phyloP scores from a whole-genome alignment of 2,329 filamentous ascomycete species.

The Talaromyces pinophilus region DNA sequence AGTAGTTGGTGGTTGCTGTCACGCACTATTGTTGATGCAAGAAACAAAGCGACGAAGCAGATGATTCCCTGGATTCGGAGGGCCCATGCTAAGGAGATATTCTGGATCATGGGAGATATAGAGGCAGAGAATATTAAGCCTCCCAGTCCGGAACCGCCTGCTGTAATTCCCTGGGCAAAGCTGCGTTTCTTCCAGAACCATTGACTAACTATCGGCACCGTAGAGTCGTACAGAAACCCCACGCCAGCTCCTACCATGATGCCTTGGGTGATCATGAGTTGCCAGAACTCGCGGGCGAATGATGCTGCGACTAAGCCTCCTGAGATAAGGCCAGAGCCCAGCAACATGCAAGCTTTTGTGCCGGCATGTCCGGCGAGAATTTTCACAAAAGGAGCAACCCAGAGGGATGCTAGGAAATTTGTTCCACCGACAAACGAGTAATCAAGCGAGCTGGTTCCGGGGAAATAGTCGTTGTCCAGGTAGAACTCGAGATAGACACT shows the following conservation, averaged over 20 bases:
- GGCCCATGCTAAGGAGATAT: neutral
- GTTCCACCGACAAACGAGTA: slow-evolving; percentile 2
- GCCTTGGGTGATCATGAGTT: slow-evolving; percentile 4
- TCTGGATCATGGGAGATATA: neutral
- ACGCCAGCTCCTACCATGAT: slow-evolving; percentile 1
- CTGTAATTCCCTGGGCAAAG: slow-evolving; percentile 3
- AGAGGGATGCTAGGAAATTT: neutral
- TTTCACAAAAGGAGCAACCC: slow-evolving; percentile 1
- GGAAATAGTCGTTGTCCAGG: slow-evolving; percentile 1
- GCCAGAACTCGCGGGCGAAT: neutral
- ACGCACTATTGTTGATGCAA: neutral
- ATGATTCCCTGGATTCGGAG: slow-evolving; percentile 1
- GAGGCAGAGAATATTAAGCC: neutral
- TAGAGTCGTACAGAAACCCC: neutral
- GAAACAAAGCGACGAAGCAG: neutral
- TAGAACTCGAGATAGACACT: slow-evolving; percentile 7
- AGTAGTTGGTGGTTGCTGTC: neutral
- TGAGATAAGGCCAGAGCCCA: neutral
- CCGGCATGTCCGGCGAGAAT: neutral
- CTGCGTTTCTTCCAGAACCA: slow-evolving; percentile 10
- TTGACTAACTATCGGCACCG: neutral
- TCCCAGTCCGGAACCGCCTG: neutral
- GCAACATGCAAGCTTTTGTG: slow-evolving; percentile 9
- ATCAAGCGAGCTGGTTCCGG: neutral
- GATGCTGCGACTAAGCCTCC: slow-evolving; percentile 1